Conservation (phyloP, 1,139 yeast genomes). For the Pichia sp. region DNA sequence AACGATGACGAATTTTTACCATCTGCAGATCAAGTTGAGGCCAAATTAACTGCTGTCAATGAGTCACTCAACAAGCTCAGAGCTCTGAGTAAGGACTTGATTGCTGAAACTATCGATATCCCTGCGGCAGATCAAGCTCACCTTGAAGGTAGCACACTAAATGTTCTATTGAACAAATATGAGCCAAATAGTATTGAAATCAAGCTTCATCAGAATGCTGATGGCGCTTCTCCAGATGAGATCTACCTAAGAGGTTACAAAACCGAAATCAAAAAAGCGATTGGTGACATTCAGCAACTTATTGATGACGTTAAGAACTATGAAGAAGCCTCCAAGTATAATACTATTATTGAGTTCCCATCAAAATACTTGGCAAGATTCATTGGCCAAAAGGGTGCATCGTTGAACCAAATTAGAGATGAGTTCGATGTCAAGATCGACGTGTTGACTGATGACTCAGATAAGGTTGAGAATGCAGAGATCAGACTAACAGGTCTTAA, state of each 20-base stretch:
- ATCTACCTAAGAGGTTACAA: slow-evolving; percentile 61
- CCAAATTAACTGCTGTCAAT: slow-evolving; percentile 46
- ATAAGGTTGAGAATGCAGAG: slow-evolving; percentile 36
- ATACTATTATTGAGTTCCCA: slow-evolving; percentile 58
- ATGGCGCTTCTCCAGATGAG: slow-evolving; percentile 47
- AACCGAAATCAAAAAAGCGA: slow-evolving; percentile 50
- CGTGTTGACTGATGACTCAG: slow-evolving; percentile 38
- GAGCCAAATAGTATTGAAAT: slow-evolving; percentile 37
- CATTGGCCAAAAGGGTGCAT: slow-evolving; percentile 85
- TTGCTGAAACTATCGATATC: slow-evolving; percentile 49
- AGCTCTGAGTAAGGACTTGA: slow-evolving; percentile 52
- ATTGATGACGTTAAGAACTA: slow-evolving; percentile 63
- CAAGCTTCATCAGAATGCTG: slow-evolving; percentile 39
- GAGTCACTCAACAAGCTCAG: slow-evolving; percentile 53
- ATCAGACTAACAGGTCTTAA: slow-evolving; percentile 64
- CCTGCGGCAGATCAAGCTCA: slow-evolving; percentile 54
- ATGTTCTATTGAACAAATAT: slow-evolving; percentile 27
- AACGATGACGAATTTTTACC: slow-evolving; percentile 52
- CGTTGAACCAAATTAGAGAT: slow-evolving; percentile 64
- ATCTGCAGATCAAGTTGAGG: slow-evolving; percentile 43
- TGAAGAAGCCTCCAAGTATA: slow-evolving; percentile 55
- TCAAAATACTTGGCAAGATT: slow-evolving; percentile 65
- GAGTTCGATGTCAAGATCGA: slow-evolving; percentile 78
- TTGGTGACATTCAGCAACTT: slow-evolving; percentile 49
- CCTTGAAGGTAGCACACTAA: slow-evolving; percentile 50